phyloP scores from a whole-genome alignment of 2,329 filamentous ascomycete species.

The Sclerotinia trifoliorum region DNA sequence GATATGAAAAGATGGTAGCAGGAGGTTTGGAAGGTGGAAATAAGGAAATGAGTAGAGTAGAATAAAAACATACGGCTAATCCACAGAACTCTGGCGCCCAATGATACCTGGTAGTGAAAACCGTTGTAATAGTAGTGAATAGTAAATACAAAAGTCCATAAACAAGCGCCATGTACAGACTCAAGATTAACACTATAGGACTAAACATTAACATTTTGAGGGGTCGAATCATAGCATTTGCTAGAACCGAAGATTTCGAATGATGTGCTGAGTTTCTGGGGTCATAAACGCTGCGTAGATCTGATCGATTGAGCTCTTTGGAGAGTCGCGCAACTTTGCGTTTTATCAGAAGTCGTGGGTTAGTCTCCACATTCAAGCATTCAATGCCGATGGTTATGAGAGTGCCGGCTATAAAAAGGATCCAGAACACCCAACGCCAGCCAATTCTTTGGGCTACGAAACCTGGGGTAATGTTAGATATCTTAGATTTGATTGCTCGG shows the following conservation, averaged over 20 bases:
- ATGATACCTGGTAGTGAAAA: slow-evolving; percentile 48
- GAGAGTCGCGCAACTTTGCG: slow-evolving; percentile 48
- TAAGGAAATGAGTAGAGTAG: background rate
- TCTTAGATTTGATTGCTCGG: background rate
- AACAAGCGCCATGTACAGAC: slow-evolving; percentile 51
- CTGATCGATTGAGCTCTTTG: slow-evolving; percentile 46
- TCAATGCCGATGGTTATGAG: slow-evolving; percentile 41
- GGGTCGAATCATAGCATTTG: slow-evolving; percentile 50
- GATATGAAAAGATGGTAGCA: background rate
- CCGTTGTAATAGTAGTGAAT: slow-evolving; percentile 46
- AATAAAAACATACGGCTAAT: slow-evolving; percentile 35
- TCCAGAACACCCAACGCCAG: slow-evolving; percentile 40
- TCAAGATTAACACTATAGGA: slow-evolving; percentile 45
- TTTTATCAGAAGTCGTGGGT: slow-evolving; percentile 51
- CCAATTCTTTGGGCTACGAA: slow-evolving; percentile 41
- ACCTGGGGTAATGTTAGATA: slow-evolving; percentile 23
- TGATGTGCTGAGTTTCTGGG: slow-evolving; percentile 25
- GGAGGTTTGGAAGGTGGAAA: background rate
- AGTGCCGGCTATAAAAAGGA: slow-evolving; percentile 31
- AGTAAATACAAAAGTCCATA: slow-evolving; percentile 57
- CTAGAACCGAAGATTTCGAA: slow-evolving; percentile 37
- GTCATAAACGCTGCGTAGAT: slow-evolving; percentile 48
- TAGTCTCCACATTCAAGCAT: slow-evolving; percentile 48
- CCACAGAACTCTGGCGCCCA: slow-evolving; percentile 46
- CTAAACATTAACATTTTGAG: slow-evolving; percentile 45